These are phyloP conservation scores for Spinellus fusiger DNA, from an alignment of 192 early-diverging fungal genomes.

Conservation along the genomic window DNA sequence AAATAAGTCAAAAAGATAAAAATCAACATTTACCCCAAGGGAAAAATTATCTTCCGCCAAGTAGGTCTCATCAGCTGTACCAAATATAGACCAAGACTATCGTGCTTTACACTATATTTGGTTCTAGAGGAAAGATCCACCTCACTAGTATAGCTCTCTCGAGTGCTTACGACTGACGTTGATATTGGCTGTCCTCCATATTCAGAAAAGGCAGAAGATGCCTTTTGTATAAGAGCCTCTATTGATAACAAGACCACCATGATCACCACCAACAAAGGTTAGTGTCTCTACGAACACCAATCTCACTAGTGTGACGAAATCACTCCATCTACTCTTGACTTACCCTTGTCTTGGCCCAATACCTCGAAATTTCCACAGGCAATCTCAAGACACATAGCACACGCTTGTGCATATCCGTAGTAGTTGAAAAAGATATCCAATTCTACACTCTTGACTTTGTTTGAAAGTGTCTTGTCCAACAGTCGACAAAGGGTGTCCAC, in stretches of 20 bases:
- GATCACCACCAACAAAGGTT: background rate
- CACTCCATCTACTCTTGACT: background rate
- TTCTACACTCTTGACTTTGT: background rate
- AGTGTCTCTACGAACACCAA: background rate
- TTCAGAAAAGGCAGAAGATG: conserved; percentile 1
- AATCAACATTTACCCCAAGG: conserved; percentile 8
- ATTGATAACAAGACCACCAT: background rate
- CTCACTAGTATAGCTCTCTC: conserved; percentile 22
- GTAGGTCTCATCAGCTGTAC: conserved; percentile 64
- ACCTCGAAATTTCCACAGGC: conserved; percentile 19
- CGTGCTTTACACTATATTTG: conserved; percentile 62
- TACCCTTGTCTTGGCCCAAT: background rate
- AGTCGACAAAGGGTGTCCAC: conserved; percentile 66
- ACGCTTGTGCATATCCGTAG: conserved; percentile 64
- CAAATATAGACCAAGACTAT: conserved; percentile 74
- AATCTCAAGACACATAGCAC: conserved; percentile 83
- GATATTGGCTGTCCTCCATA: conserved; percentile 15
- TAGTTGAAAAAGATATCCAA: conserved; percentile 34
- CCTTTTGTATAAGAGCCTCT: background rate
- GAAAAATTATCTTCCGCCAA: conserved; percentile 53
- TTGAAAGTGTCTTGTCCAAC: conserved; percentile 36
- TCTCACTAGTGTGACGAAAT: background rate
- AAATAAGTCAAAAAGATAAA: no score
- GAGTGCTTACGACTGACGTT: background rate
- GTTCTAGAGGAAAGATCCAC: conserved; percentile 28